phyloP scores from a whole-genome alignment of 179 eudicot genomes.

The Patellifolia procumbens region DNA sequence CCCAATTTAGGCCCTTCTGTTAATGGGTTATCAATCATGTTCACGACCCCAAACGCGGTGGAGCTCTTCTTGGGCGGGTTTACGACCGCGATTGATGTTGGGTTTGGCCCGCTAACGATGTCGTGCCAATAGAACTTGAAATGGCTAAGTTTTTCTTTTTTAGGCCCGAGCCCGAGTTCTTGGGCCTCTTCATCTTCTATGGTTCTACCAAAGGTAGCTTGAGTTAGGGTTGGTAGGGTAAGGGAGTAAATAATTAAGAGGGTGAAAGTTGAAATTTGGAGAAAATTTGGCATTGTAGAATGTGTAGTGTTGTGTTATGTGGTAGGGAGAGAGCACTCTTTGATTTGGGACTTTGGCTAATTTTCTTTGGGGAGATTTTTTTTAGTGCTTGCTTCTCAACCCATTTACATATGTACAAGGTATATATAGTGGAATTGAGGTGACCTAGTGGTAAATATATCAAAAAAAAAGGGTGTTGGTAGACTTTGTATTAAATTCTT shows the following conservation, averaged over 20 bases:
- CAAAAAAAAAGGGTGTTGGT: not conserved
- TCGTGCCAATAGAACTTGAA: no score
- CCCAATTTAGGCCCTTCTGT: not conserved
- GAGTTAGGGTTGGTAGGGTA: not conserved
- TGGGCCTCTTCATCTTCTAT: no score
- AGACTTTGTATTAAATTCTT: no score
- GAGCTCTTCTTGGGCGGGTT: no score
- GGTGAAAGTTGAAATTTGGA: not conserved
- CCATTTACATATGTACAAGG: not conserved
- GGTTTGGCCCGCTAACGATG: no score
- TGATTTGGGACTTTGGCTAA: not conserved
- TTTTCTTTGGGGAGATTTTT: not conserved
- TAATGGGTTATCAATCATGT: not conserved
- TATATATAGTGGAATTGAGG: conserved; percentile 7
- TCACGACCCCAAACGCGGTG: no score
- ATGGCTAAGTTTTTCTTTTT: no score
- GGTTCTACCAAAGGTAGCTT: no score
- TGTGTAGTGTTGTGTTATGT: not conserved
- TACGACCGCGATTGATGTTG: no score
- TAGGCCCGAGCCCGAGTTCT: no score
- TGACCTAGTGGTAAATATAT: not conserved
- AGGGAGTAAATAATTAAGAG: conserved; percentile 7
- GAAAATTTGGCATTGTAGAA: conserved; percentile 15
- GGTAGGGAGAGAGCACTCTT: not conserved
- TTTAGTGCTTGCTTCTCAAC: not conserved